Evolutionary conservation across 805 yeast species (phyloP).

Genomic region (Debaryomyces tyrocola): DNA sequence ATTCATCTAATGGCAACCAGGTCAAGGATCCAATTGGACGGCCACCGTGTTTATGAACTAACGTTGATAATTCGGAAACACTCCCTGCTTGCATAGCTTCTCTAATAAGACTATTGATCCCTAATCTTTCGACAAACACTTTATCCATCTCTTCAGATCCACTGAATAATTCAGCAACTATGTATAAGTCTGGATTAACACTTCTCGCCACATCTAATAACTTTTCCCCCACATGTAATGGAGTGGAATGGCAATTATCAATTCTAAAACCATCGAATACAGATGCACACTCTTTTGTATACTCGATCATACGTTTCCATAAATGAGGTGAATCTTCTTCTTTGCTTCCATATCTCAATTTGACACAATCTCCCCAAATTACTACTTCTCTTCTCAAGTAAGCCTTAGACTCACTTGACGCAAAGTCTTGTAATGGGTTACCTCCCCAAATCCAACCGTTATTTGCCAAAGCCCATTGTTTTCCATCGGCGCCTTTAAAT

Average conservation of each 20-base stretch:
- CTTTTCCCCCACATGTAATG: constrained; percentile 89
- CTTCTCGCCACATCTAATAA: constrained; percentile 84
- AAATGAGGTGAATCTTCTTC: constrained; percentile 84
- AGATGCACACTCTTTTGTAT: constrained; percentile 68
- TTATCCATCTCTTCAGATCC: constrained; percentile 92
- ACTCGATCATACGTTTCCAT: constrained; percentile 85
- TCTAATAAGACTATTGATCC: constrained; percentile 83
- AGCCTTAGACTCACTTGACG: constrained; percentile 73
- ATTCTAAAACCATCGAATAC: constrained; percentile 86
- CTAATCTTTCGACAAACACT: constrained; percentile 85
- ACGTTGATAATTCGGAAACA: constrained; percentile 78
- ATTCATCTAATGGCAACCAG: constrained; percentile 74
- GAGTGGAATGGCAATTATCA: constrained; percentile 96
- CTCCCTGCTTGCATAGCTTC: constrained; percentile 98
- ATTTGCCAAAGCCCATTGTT: constrained; percentile 75
- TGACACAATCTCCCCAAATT: constrained; percentile 97
- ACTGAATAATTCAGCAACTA: constrained; percentile 90
- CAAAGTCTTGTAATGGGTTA: constrained; percentile 90
- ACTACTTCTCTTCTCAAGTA: constrained; percentile 90
- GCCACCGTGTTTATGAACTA: constrained; percentile 92
- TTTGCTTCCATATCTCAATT: constrained; percentile 76
- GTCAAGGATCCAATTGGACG: constrained; percentile 90
- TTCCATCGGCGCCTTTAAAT: constrained; percentile 52
- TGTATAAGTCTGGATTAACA: constrained; percentile 81
- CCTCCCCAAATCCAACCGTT: constrained; percentile 99